These are phyloP conservation scores for Melocanna baccifera DNA, from an alignment of 176 grass and related monocot genomes.

Conservation along the genomic window DNA sequence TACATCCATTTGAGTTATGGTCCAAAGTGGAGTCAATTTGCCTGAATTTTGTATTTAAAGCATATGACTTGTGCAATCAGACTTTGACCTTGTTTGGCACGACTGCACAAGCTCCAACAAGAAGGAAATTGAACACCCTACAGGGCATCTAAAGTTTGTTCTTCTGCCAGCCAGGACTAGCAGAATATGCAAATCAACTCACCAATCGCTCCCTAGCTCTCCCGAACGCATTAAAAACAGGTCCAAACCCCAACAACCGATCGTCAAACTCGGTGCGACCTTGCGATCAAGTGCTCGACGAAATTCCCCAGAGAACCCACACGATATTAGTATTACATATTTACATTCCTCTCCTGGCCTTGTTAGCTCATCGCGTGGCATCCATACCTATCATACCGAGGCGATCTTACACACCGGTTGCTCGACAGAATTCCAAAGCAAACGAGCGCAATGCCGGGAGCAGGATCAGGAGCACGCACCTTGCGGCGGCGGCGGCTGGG, in stretches of 20 bases:
- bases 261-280: neutral
- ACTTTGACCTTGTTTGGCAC: neutral
- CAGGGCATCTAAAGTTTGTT: neutral
- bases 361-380: neutral
- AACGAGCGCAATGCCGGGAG: neutral
- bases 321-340: neutral
- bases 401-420: neutral
- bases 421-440: neutral
- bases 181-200: neutral
- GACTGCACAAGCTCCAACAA: neutral
- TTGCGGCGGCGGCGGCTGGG: neutral
- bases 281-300: neutral
- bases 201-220: neutral
- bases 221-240: neutral
- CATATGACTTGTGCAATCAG: neutral
- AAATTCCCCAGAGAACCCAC: conserved; percentile 16
- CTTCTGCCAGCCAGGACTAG: neutral
- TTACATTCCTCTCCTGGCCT: neutral
- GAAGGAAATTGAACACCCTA: neutral
- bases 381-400: neutral
- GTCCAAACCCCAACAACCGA: neutral
- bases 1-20: neutral
- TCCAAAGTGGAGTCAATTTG: neutral
- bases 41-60: neutral
- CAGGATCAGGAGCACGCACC: neutral